phyloP scores from a whole-genome alignment of 78 protist genomes.

The Dictyostelium brefeldianum region DNA sequence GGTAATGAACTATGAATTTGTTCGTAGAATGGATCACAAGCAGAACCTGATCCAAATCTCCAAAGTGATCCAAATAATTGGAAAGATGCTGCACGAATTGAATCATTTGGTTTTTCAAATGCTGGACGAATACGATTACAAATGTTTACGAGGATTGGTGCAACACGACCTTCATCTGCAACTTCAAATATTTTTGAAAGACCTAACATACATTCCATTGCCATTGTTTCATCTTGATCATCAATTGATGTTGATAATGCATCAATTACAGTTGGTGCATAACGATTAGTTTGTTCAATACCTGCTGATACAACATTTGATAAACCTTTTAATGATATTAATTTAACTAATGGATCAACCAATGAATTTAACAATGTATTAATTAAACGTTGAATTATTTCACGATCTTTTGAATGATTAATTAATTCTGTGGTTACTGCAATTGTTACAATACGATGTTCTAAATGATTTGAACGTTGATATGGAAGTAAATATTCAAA shows the following conservation, averaged over 20 bases:
- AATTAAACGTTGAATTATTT: conserved; percentile 57
- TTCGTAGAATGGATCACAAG: conserved; percentile 64
- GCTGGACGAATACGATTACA: conserved; percentile 84
- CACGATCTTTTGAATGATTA: conserved; percentile 51
- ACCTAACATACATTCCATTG: conserved; percentile 87
- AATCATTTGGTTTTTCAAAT: conserved; percentile 71
- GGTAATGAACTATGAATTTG: conserved; percentile 70
- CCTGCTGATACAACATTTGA: conserved; percentile 70
- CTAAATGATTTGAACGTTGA: conserved; percentile 49
- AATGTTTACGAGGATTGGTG: conserved; percentile 85
- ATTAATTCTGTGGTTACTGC: conserved; percentile 75
- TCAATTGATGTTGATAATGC: conserved; percentile 83
- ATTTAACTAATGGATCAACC: conserved; percentile 66
- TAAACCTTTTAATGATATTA: conserved; percentile 77
- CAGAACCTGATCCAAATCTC: conserved; percentile 77
- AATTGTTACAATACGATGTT: conserved; percentile 54
- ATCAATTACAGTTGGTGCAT: conserved; percentile 82
- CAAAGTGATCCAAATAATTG: conserved; percentile 76
- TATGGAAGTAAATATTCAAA: conserved; percentile 61
- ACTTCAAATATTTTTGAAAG: conserved; percentile 72
- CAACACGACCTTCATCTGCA: conserved; percentile 78
- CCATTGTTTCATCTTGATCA: conserved; percentile 81
- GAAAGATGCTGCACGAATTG: conserved; percentile 85
- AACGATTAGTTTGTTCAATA: conserved; percentile 74
- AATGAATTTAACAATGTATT: conserved; percentile 62